phyloP scores from a whole-genome alignment of 805 yeast species.

The Pichia exigua region DNA sequence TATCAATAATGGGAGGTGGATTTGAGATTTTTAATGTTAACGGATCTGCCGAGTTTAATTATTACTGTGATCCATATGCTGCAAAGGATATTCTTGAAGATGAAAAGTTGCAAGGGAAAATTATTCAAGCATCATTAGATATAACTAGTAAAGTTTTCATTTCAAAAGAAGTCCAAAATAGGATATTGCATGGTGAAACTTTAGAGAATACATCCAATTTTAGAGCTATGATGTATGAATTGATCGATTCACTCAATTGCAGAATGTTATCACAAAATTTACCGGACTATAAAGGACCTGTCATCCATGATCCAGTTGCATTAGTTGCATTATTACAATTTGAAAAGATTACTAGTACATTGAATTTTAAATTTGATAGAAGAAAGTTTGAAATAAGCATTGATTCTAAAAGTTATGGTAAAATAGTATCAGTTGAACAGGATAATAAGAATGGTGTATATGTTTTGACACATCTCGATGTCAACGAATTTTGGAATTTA shows the following conservation, averaged over 20 bases:
- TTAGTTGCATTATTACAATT: constrained; percentile 49
- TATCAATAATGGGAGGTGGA: constrained; percentile 77
- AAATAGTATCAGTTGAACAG: constrained; percentile 10
- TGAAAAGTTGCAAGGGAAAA: constrained; percentile 37
- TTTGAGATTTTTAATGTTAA: constrained; percentile 25
- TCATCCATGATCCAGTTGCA: constrained; percentile 77
- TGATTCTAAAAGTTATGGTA: constrained; percentile 10
- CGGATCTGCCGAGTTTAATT: constrained; percentile 62
- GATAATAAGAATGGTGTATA: constrained; percentile 30
- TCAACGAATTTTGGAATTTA: constrained; percentile 39
- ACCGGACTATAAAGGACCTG: constrained; percentile 50
- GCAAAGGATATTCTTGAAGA: constrained; percentile 50
- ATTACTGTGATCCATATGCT: constrained; percentile 69
- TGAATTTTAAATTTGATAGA: constrained; percentile 17
- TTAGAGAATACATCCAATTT: constrained; percentile 32
- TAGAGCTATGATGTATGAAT: constrained; percentile 46
- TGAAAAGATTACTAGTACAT: constrained; percentile 18
- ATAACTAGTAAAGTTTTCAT: constrained; percentile 62
- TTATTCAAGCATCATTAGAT: constrained; percentile 57
- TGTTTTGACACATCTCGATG: constrained; percentile 34
- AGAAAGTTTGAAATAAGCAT: constrained; percentile 14
- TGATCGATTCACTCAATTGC: constrained; percentile 43
- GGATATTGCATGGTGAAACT: constrained; percentile 30
- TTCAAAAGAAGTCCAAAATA: constrained; percentile 31
- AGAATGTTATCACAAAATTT: constrained; percentile 36